phyloP scores from a whole-genome alignment of 345 rosid genomes.

The Arabis hirsuta region DNA sequence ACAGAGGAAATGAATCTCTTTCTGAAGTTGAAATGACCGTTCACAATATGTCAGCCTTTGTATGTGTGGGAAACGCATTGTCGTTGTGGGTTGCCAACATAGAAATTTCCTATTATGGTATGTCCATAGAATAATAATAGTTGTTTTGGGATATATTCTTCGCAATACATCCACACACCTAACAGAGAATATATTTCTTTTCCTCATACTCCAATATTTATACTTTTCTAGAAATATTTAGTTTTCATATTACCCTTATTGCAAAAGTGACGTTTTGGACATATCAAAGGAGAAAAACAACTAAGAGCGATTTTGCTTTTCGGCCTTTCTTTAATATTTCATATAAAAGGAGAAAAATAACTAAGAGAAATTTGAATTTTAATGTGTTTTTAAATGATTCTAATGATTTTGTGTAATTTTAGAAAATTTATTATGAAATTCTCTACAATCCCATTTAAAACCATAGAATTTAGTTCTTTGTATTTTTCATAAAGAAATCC shows the following conservation, averaged over 20 bases:
- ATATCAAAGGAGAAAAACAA: too few species aligned
- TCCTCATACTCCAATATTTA: slow-evolving; percentile 11
- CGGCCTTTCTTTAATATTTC: too few species aligned
- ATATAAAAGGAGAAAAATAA: slow-evolving; percentile 5
- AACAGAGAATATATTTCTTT: slow-evolving; percentile 37
- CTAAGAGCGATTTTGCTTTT: too few species aligned
- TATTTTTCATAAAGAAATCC: too few species aligned
- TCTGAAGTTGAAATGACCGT: slow-evolving; percentile 32
- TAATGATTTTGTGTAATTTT: too few species aligned
- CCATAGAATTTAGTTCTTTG: too few species aligned
- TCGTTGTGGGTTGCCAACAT: slow-evolving; percentile 41
- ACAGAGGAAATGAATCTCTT: slow-evolving; percentile 33
- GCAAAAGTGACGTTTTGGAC: slow-evolving; percentile 32
- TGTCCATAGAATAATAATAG: slow-evolving; percentile 33
- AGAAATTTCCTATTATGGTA: slow-evolving; percentile 43
- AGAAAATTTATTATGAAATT: too few species aligned
- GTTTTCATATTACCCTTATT: slow-evolving; percentile 34
- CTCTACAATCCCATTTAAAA: too few species aligned
- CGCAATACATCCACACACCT: slow-evolving; percentile 39
- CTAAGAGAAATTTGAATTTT: too few species aligned
- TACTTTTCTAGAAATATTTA: slow-evolving; percentile 8
- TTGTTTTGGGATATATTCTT: slow-evolving; percentile 42
- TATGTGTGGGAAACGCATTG: slow-evolving; percentile 31
- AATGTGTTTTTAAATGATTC: too few species aligned
- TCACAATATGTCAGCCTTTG: slow-evolving; percentile 41